Conservation (phyloP, 108 stramenopile genomes). For the Fragilaria crotonensis region DNA sequence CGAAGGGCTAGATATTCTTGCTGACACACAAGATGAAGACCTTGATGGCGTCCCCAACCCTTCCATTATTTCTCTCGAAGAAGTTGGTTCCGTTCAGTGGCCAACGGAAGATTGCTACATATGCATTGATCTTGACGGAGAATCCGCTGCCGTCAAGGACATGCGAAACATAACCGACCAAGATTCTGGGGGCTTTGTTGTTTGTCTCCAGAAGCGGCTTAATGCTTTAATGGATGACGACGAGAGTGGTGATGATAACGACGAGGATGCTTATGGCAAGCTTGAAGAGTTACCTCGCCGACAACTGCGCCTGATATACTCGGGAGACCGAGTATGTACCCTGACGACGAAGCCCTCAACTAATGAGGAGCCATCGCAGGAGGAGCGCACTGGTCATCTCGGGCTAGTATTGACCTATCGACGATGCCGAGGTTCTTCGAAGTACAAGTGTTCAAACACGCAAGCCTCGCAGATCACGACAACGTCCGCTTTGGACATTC, state of each 20-base stretch:
- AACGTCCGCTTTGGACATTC: background rate
- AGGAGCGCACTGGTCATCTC: background rate
- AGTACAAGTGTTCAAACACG: background rate
- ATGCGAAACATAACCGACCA: constrained; percentile 5
- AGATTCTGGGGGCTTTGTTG: background rate
- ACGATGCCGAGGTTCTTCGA: background rate
- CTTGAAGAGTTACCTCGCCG: constrained; percentile 16
- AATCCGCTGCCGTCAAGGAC: constrained; percentile 15
- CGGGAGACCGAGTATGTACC: constrained; percentile 22
- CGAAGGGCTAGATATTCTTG: constrained; percentile 7
- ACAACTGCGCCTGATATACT: constrained; percentile 14
- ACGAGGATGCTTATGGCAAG: background rate
- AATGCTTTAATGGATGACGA: background rate
- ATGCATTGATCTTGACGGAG: constrained; percentile 19
- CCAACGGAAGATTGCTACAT: constrained; percentile 12
- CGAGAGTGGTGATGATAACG: constrained; percentile 1
- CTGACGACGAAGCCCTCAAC: background rate
- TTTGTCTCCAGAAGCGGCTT: background rate
- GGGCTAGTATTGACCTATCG: background rate
- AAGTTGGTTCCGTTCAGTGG: constrained; percentile 1
- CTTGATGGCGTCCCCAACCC: constrained; percentile 2
- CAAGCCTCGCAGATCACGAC: background rate
- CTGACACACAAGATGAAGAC: constrained; percentile 9
- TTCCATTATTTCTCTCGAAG: constrained; percentile 10
- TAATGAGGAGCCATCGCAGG: background rate